Evolutionary conservation across 139 green algal species (phyloP).

Genomic region (Micractinium conductrix): DNA sequence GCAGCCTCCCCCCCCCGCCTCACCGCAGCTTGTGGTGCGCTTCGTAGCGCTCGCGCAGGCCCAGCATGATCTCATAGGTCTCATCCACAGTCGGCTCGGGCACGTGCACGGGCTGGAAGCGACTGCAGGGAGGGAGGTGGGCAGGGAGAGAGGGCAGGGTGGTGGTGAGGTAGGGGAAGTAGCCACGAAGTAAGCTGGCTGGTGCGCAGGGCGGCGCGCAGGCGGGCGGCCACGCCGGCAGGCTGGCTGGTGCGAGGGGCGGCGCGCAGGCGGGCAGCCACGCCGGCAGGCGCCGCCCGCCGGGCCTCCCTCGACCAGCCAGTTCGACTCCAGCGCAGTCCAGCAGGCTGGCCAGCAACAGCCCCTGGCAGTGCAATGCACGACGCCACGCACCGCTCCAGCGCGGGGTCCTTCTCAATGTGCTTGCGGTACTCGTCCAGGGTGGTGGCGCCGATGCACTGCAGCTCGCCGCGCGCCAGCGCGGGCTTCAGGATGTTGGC

Average conservation of each 20-base stretch:
- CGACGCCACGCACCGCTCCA: constrained; percentile 79
- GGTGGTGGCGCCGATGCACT: constrained; percentile 99
- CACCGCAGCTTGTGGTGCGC: constrained; percentile 97
- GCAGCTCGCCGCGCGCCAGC: constrained; percentile 97
- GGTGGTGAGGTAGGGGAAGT: background rate
- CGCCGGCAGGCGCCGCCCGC: too few relatives aligned
- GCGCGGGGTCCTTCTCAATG: constrained; percentile 99
- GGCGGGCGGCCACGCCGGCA: too few relatives aligned
- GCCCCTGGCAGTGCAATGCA: background rate
- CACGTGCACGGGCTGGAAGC: constrained; percentile 90
- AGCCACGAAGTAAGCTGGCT: too few relatives aligned
- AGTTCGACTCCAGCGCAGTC: too few relatives aligned
- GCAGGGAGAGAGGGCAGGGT: background rate
- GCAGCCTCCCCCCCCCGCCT: too few relatives aligned
- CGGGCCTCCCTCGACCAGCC: too few relatives aligned
- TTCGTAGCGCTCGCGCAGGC: constrained; percentile 95
- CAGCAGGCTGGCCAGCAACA: too few relatives aligned
- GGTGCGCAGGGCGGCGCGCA: too few relatives aligned
- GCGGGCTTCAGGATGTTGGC: constrained; percentile 99
- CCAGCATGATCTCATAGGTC: constrained; percentile 95
- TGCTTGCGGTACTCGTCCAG: constrained; percentile 99
- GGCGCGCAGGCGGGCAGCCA: too few relatives aligned
- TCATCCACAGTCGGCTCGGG: constrained; percentile 98
- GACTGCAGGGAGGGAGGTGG: constrained; percentile 51
- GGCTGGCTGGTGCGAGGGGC: too few relatives aligned